Evolutionary conservation across 257 asterid species (phyloP).

Genomic region (Scutellaria baicalensis): DNA sequence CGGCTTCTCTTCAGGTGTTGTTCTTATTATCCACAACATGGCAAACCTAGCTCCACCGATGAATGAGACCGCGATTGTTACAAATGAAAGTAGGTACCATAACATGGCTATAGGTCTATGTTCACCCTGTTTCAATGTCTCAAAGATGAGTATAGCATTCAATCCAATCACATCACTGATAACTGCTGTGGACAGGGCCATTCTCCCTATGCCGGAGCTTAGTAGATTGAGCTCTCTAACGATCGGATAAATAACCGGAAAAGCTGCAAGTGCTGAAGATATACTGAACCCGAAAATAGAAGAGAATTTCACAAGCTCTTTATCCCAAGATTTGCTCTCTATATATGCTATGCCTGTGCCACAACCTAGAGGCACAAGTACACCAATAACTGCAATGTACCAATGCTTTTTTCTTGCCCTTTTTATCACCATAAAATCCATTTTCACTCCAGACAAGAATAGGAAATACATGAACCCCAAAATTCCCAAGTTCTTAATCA

Average conservation of each 20-base stretch:
- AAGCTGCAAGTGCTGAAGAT: constrained; percentile 40
- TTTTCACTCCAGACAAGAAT: constrained; percentile 61
- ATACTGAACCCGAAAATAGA: constrained; percentile 50
- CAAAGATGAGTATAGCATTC: constrained; percentile 29
- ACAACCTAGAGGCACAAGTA: constrained; percentile 27
- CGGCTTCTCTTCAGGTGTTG: constrained; percentile 59
- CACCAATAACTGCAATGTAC: constrained; percentile 33
- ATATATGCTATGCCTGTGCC: constrained; percentile 20
- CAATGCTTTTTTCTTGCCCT: constrained; percentile 46
- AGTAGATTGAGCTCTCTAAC: constrained; percentile 65
- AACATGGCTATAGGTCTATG: constrained; percentile 18
- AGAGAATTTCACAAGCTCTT: constrained; percentile 22
- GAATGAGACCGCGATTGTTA: neutral
- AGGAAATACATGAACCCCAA: constrained; percentile 69
- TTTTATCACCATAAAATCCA: constrained; percentile 30
- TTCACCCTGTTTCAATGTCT: constrained; percentile 48
- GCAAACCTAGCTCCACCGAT: constrained; percentile 35
- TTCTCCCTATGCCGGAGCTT: constrained; percentile 70
- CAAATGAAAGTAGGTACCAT: constrained; percentile 34
- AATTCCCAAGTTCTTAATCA: constrained; percentile 44
- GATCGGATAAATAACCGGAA: constrained; percentile 59
- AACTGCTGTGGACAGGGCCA: constrained; percentile 44
- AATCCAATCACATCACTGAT: constrained; percentile 50
- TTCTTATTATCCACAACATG: constrained; percentile 52
- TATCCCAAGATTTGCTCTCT: constrained; percentile 22